A percentile compares a stretch with the other conserved stretches of the same genome.
Conservation (phyloP, 2,329 filamentous ascomycete species). For the Pseudogymnoascus sp. region DNA sequence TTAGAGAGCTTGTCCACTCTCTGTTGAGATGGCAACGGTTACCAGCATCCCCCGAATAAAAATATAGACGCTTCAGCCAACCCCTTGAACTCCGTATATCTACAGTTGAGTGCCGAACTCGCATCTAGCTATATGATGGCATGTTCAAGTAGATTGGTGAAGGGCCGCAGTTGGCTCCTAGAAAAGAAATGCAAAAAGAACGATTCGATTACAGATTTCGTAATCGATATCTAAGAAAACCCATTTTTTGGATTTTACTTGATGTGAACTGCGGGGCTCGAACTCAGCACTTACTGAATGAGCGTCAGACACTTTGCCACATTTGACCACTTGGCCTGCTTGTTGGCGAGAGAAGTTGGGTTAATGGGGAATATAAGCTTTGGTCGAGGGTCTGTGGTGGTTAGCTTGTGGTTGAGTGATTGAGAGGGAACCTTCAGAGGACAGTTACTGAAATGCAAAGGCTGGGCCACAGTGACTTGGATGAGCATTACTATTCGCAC, state of each 20-base stretch:
- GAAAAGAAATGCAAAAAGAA: neutral
- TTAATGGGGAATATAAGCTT: neutral
- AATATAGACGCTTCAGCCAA: neutral
- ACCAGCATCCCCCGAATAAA: neutral
- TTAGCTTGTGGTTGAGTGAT: neutral
- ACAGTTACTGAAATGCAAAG: neutral
- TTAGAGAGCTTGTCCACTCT: neutral
- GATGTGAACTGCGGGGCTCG: neutral
- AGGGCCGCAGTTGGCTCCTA: neutral
- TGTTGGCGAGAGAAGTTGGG: neutral
- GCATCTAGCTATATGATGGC: neutral
- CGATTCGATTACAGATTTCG: neutral
- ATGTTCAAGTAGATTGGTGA: neutral
- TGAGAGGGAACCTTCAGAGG: neutral
- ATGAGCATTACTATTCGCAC: constrained; percentile 2
- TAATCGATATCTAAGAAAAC: neutral
- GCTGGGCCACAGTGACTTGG: neutral
- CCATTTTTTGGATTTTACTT: constrained; percentile 2
- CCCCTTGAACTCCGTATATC: neutral
- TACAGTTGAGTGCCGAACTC: neutral
- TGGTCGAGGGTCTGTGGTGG: neutral
- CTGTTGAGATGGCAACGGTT: neutral
- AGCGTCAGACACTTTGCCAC: neutral
- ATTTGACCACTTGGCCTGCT: neutral
- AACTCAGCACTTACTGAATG: neutral